Conservation (phyloP, 305 asterid genomes). For the Petunia hybrid region DNA sequence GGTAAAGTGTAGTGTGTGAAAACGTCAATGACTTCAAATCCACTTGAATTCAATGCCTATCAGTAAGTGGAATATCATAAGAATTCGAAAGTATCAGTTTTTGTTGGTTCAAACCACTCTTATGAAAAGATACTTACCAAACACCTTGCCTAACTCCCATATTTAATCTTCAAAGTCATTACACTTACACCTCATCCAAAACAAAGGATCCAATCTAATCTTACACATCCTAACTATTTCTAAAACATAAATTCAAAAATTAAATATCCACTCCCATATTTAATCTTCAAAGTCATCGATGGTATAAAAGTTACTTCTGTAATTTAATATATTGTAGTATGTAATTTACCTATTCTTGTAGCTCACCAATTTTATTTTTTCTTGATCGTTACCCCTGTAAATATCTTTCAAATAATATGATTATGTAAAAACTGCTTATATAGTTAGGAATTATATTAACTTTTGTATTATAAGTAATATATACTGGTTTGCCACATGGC, state of each 20-base stretch:
- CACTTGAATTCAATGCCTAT: constrained; percentile 32
- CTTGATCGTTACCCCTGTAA: too few species aligned
- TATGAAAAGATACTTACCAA: neutral
- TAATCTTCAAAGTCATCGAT: too few species aligned
- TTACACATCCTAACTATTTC: neutral
- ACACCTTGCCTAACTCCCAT: neutral
- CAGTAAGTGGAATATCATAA: neutral
- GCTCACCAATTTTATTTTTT: neutral
- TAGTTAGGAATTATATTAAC: too few species aligned
- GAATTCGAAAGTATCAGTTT: neutral
- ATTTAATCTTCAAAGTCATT: neutral
- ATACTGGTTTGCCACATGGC: neutral
- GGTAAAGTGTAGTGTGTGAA: constrained; percentile 1
- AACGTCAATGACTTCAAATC: neutral
- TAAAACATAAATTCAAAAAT: neutral
- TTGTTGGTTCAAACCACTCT: neutral
- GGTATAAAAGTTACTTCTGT: too few species aligned
- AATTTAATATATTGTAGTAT: too few species aligned
- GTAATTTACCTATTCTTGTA: neutral
- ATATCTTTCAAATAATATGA: too few species aligned
- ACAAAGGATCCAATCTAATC: constrained; percentile 1
- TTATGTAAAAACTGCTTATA: too few species aligned
- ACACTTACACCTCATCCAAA: neutral
- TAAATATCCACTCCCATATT: neutral
- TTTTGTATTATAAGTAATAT: too few species aligned